Evolutionary conservation across 306 rosid species (phyloP).

Genomic region (Citrullus mucosospermus): DNA sequence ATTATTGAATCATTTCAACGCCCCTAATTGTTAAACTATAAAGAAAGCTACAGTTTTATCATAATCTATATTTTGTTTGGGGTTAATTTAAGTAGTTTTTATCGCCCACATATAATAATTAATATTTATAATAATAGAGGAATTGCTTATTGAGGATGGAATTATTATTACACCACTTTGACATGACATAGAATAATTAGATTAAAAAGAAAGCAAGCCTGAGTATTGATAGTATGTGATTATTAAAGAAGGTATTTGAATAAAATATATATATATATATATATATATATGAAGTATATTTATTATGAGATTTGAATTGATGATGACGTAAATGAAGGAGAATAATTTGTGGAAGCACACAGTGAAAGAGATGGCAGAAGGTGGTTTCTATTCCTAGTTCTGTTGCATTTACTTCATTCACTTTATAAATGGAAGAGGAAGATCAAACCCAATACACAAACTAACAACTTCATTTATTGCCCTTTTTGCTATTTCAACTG

Average conservation of each 20-base stretch:
- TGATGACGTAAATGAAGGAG: conserved; percentile 4
- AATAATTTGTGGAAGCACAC: conserved; percentile 6
- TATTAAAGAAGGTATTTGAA: neutral
- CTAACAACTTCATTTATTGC: conserved; percentile 4
- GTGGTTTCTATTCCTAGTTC: conserved; percentile 7
- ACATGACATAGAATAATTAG: neutral
- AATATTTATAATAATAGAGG: too few species aligned
- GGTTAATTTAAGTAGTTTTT: too few species aligned
- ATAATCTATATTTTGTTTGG: neutral
- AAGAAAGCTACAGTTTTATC: too few species aligned
- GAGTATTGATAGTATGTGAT: neutral
- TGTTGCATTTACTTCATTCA: conserved; percentile 3
- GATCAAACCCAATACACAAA: neutral
- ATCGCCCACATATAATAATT: too few species aligned
- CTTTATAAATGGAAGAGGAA: neutral
- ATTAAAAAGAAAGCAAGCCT: neutral
- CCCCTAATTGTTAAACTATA: too few species aligned
- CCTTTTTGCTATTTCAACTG: neutral
- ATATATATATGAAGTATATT: neutral
- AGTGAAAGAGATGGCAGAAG: conserved; percentile 9
- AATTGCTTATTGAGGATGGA: neutral
- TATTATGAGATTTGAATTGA: neutral
- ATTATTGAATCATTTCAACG: too few species aligned
- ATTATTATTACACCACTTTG: neutral
- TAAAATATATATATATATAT: neutral